These are phyloP conservation scores for Asclepias syriaca DNA, from an alignment of 257 asterid genomes.

Conservation along the genomic window DNA sequence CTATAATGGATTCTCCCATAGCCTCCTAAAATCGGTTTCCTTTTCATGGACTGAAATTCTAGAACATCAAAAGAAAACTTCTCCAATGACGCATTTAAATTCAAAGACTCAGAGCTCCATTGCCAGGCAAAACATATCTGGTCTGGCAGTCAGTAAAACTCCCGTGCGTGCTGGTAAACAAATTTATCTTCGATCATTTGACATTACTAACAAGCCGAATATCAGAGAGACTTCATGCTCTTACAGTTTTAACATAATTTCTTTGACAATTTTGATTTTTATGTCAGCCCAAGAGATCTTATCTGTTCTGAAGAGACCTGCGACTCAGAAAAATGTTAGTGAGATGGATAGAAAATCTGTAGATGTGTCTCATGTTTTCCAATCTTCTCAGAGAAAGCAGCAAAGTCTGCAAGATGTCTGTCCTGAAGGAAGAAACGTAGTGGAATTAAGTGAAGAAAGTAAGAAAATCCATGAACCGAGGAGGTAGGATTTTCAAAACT, in stretches of 20 bases:
- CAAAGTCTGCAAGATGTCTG: slow-evolving; percentile 25
- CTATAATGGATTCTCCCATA: slow-evolving; percentile 15
- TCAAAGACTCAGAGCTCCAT: slow-evolving; percentile 27
- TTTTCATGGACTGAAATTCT: not conserved
- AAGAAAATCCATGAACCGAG: slow-evolving; percentile 15
- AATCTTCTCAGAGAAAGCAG: slow-evolving; percentile 31
- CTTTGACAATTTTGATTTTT: slow-evolving; percentile 15
- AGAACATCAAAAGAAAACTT: slow-evolving; percentile 28
- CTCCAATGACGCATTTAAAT: slow-evolving; percentile 27
- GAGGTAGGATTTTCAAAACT: slow-evolving; percentile 23
- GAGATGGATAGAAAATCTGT: slow-evolving; percentile 23
- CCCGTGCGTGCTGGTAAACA: slow-evolving; percentile 73
- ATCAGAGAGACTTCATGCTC: not conserved
- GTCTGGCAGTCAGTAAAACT: slow-evolving; percentile 26
- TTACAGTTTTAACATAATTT: not conserved
- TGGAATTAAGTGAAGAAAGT: slow-evolving; percentile 27
- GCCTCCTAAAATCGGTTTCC: slow-evolving; percentile 5
- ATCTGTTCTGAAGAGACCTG: slow-evolving; percentile 61
- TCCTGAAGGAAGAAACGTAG: slow-evolving; percentile 18
- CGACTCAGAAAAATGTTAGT: slow-evolving; percentile 26
- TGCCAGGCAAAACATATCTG: slow-evolving; percentile 22
- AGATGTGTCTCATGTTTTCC: slow-evolving; percentile 24
- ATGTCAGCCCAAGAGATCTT: slow-evolving; percentile 70
- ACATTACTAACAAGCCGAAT: not conserved
- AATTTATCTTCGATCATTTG: not conserved